Base-by-base conservation (phyloP, 352 stramenopile species). In the Globisporangium nodosum region DNA sequence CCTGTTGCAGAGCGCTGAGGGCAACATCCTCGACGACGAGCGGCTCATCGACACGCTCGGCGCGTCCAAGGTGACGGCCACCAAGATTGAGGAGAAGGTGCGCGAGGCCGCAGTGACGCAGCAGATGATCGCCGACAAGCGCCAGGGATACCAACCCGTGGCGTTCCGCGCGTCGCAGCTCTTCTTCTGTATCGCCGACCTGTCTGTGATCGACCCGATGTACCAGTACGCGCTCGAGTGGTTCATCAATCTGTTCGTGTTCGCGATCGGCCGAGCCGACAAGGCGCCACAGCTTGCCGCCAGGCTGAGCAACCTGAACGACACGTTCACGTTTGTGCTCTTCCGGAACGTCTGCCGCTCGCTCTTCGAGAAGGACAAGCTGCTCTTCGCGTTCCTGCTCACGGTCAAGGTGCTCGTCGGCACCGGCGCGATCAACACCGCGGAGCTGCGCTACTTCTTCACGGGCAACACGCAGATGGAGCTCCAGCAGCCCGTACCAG, bases 211-310 rank as follows among this genome's bases (percentile, higher is more conserved):
- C 18, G 94, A 98, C 52, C 94, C 94, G 2, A 98, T 98, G 95
- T 98, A 98, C 69, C 87, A 98, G 73, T 98, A 98, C 73, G 92
- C 87, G 16, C 85, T 98, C 30, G 87, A 97, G 55, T 98, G 93
- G 92, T 98, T 98, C 68, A 98, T 97, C 65, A 94, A 95, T 48
- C 71, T 98, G 20, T 98, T 98, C 60, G 79, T 96, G 39, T 87
- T 94, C 43, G 85, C 94, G 3, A 97, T 98, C 58, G 73, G 81
- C 12, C 77, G 88, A 8, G 90, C 93, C 0, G 81, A 92, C 35
- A 94, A 88, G 49, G 68, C 81, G 5, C 59, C 77, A 1, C 68
- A 87, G 15, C 64, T 98, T 21, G 73, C 88, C 8, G 78, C 90
- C 5, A 85, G 95, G 3, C 69, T 98, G 6, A 52, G 63, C 15